These are phyloP conservation scores for Fomitopsis betulina DNA, from an alignment of 1,284 basidiomycete genomes.

Conservation along the genomic window DNA sequence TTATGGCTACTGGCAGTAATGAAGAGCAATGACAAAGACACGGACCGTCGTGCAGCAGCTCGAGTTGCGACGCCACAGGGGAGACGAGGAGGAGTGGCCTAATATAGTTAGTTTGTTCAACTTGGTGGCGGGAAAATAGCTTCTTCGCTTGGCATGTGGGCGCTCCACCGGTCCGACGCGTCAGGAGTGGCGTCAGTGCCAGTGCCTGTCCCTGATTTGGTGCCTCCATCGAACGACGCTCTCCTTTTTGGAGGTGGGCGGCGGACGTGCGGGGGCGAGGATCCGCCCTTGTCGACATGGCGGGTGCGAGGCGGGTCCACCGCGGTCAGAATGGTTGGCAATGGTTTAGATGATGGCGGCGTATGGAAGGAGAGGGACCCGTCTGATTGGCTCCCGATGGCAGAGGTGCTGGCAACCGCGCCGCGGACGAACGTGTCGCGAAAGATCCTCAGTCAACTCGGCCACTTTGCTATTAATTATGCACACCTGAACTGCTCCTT, in stretches of 20 bases:
- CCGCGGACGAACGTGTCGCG: conserved; percentile 3
- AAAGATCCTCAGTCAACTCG: neutral
- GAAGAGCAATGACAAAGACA: too few species aligned
- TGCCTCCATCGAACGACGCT: neutral
- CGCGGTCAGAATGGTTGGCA: neutral
- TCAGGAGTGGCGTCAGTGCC: neutral
- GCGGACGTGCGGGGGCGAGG: neutral
- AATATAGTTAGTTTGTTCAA: neutral
- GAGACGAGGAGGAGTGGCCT: neutral
- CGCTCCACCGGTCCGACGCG: conserved; percentile 1
- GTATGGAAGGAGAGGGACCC: neutral
- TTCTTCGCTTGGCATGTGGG: neutral
- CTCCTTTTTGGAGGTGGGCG: neutral
- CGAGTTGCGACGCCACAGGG: neutral
- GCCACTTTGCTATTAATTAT: neutral
- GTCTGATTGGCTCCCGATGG: neutral
- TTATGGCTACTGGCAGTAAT: neutral
- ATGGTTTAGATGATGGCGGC: neutral
- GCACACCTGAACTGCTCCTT: neutral
- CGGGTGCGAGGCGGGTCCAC: neutral
- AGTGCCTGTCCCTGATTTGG: neutral
- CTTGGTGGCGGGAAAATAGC: neutral
- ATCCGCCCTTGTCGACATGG: too few species aligned
- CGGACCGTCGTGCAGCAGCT: too few species aligned
- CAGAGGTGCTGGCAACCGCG: conserved; percentile 1